phyloP scores from a whole-genome alignment of 805 yeast species.

The Yueomyces sp. region DNA sequence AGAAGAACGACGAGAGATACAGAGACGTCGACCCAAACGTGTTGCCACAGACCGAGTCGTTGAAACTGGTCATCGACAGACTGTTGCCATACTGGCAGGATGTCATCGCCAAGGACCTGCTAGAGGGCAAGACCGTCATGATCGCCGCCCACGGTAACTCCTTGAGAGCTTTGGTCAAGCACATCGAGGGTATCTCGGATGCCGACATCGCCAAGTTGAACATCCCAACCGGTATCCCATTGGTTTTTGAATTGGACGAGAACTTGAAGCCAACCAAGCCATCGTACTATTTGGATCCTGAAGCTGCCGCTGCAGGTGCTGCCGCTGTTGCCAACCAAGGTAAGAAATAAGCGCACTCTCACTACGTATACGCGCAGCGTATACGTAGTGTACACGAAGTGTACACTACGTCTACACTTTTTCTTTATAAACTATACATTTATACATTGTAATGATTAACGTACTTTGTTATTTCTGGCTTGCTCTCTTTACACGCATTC shows the following conservation, averaged over 20 bases:
- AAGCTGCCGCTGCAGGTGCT: conserved; percentile 99
- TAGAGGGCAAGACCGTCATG: conserved; percentile 79
- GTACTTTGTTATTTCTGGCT: neutral
- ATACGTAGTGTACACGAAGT: too few relatives aligned
- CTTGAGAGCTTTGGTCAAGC: conserved; percentile 89
- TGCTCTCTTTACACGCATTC: conserved; percentile 8
- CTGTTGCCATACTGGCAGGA: conserved; percentile 95
- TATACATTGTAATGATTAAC: neutral
- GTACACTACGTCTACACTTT: too few relatives aligned
- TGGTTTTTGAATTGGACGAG: conserved; percentile 88
- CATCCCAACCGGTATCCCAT: conserved; percentile 98
- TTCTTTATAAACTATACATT: neutral
- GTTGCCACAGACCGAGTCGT: conserved; percentile 88
- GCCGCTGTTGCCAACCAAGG: conserved; percentile 99
- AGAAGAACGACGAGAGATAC: conserved; percentile 78
- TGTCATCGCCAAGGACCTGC: conserved; percentile 71
- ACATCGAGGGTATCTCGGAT: conserved; percentile 86
- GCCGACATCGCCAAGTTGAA: conserved; percentile 86
- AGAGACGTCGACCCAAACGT: conserved; percentile 68
- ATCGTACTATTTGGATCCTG: conserved; percentile 95
- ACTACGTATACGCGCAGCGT: neutral
- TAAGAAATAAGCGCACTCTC: conserved; percentile 27
- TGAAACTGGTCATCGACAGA: conserved; percentile 91
- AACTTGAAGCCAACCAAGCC: conserved; percentile 81
- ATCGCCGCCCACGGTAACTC: conserved; percentile 98